These are phyloP conservation scores for Collybia sordida DNA, from an alignment of 768 basidiomycete species.

Conservation along the genomic window DNA sequence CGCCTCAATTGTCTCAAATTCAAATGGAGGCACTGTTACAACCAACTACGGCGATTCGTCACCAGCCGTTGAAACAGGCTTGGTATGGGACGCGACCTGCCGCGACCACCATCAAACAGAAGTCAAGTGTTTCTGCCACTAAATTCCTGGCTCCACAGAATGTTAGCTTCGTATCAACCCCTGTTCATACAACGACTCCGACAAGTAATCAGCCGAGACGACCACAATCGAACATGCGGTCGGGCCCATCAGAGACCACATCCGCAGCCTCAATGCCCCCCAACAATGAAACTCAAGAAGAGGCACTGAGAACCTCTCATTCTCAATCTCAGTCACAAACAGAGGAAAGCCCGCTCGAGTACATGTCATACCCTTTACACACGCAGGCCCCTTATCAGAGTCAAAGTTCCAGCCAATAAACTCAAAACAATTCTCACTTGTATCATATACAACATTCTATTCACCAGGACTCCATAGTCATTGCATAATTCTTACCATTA, in stretches of 20 bases:
- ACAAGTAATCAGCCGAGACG: not conserved
- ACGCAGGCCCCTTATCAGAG: conserved; percentile 58
- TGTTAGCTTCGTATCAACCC: not conserved
- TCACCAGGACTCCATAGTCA: not conserved
- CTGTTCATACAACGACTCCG: not conserved
- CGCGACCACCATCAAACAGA: not conserved
- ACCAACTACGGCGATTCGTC: conserved; percentile 16
- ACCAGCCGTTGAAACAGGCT: conserved; percentile 17
- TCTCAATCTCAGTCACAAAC: conserved; percentile 13
- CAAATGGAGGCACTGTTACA: not conserved
- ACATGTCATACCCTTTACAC: conserved; percentile 38
- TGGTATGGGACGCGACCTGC: conserved; percentile 30
- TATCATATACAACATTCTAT: not conserved
- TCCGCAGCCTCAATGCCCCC: conserved; percentile 4
- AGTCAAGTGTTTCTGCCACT: not conserved
- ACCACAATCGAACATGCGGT: conserved; percentile 13
- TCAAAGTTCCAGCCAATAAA: conserved; percentile 35
- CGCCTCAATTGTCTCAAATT: no score
- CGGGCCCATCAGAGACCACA: conserved; percentile 23
- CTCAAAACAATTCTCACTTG: not conserved
- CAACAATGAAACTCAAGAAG: not conserved
- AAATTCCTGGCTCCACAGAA: not conserved
- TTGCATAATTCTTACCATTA: no score
- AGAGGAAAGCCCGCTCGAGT: conserved; percentile 17
- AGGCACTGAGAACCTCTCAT: not conserved